phyloP scores from a whole-genome alignment of 1,284 basidiomycete genomes.

The Trichosporon asahii region DNA sequence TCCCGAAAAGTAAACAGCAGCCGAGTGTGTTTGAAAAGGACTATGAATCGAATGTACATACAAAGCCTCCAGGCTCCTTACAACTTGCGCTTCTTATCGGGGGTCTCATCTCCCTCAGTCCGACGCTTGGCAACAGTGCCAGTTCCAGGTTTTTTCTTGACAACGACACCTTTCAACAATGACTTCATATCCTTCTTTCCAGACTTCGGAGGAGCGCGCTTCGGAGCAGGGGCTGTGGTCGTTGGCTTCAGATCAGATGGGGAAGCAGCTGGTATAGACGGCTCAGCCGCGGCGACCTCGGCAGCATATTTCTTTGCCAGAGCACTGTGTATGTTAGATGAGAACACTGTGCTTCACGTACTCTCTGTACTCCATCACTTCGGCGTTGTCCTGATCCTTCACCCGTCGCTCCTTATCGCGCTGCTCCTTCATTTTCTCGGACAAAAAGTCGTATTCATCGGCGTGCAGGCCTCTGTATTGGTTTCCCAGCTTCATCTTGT shows the following conservation, averaged over 20 bases:
- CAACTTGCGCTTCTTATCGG: conserved; percentile 27
- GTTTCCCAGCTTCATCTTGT: conserved; percentile 84
- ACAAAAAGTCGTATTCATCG: conserved; percentile 84
- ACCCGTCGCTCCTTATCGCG: conserved; percentile 69
- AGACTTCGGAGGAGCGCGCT: conserved; percentile 32
- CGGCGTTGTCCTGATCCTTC: conserved; percentile 72
- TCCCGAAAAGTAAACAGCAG: conserved; percentile 22
- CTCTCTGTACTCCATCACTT: conserved; percentile 19
- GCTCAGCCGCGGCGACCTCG: conserved; percentile 21
- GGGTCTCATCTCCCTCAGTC: not conserved
- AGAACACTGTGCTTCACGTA: not conserved
- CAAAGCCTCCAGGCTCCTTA: not conserved
- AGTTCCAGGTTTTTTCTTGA: conserved; percentile 46
- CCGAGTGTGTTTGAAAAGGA: not conserved
- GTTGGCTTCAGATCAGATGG: conserved; percentile 15
- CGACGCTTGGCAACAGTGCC: not conserved
- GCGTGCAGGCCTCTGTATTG: conserved; percentile 87
- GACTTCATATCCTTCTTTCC: conserved; percentile 48
- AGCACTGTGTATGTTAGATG: conserved; percentile 22
- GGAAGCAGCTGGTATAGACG: conserved; percentile 7
- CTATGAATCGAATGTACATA: conserved; percentile 9
- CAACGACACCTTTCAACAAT: conserved; percentile 50
- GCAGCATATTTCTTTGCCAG: conserved; percentile 33
- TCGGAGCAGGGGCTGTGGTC: conserved; percentile 8
- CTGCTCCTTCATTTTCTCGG: conserved; percentile 72